Evolutionary conservation across 257 asterid species (phyloP).

Genomic region (Solanum megistacrolobum): DNA sequence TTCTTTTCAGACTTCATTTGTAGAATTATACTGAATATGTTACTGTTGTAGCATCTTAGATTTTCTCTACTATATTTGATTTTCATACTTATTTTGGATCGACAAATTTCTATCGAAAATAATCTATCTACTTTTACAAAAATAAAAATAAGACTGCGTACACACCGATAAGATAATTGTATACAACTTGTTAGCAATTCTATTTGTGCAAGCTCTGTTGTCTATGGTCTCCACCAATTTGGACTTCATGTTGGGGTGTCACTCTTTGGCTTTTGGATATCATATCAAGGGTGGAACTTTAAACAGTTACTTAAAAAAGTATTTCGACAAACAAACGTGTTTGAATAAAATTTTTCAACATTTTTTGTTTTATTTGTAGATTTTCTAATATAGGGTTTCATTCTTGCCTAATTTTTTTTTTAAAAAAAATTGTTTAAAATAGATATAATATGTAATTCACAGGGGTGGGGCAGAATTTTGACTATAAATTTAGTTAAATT

Average conservation of each 20-base stretch:
- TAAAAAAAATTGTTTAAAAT: neutral
- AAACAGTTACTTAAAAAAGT: neutral
- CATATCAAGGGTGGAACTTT: neutral
- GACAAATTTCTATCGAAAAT: too few relatives aligned
- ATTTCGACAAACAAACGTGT: constrained; percentile 3
- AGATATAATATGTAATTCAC: neutral
- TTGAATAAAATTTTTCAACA: neutral
- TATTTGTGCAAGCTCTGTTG: neutral
- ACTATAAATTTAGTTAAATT: neutral
- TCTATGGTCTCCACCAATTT: neutral
- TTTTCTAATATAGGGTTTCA: neutral
- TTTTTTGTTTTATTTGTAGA: neutral
- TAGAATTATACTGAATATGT: too few relatives aligned
- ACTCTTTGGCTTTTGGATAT: neutral
- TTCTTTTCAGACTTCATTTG: neutral
- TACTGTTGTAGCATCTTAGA: too few relatives aligned
- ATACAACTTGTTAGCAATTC: neutral
- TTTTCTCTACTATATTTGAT: too few relatives aligned
- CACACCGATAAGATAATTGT: neutral
- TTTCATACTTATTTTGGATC: too few relatives aligned
- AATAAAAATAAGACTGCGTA: too few relatives aligned
- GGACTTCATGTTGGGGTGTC: neutral
- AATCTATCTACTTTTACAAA: too few relatives aligned
- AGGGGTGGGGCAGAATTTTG: neutral
- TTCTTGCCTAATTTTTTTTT: neutral